Base-by-base conservation (phyloP, 2,329 filamentous ascomycete genomes). In the Colletotrichum spinosum region DNA sequence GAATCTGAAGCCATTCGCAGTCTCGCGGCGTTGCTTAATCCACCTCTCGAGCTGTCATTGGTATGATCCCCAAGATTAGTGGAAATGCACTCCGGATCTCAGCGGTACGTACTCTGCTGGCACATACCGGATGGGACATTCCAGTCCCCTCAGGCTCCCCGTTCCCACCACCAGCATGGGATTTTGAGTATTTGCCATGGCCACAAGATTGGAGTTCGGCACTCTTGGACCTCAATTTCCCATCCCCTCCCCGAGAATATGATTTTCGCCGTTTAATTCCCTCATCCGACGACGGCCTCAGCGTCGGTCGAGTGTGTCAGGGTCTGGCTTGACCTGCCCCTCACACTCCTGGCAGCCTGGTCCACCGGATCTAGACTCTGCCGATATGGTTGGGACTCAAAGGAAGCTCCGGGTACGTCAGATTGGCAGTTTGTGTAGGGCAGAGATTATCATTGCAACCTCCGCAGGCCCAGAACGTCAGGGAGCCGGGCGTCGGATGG, bases 151-250 rank as follows among this genome's bases (percentile, higher is more conserved):
- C 25, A 54, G 12, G 12, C 34, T 15, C 35, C 15, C 51, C 49
- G 37, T 8, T 34, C 42, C 57, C 56, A 48, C 58, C 59, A 39
- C 42, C 38, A 9, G 33, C 11, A 67, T 67, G 64, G 64, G 60
- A 67, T 65, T 67, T 54, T 65, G 49, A 13, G 46, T 35, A 58
- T 64, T 65, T 67, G 38, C 60, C 64, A 67, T 64, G 54, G 60
- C 44, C 37, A 17, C 12, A 34, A 41, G 39, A 33, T 63, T 48
- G 37, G 44, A 33, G n/a, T 64, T 64, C 53, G 60, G 53, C 49
- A 34, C 45, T 51, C 48, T 54, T 64, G 42, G 59, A 44, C 64
- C 60, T 52, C 54, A 55, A 65, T 67, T 65, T 51, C 60, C 64
- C 64, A 67, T 67, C n/a, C 53, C 8, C 50, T 33, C 37, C 42